Conservation (phyloP, 2,329 filamentous ascomycete genomes). For the Trichoderma koningiopsis region DNA sequence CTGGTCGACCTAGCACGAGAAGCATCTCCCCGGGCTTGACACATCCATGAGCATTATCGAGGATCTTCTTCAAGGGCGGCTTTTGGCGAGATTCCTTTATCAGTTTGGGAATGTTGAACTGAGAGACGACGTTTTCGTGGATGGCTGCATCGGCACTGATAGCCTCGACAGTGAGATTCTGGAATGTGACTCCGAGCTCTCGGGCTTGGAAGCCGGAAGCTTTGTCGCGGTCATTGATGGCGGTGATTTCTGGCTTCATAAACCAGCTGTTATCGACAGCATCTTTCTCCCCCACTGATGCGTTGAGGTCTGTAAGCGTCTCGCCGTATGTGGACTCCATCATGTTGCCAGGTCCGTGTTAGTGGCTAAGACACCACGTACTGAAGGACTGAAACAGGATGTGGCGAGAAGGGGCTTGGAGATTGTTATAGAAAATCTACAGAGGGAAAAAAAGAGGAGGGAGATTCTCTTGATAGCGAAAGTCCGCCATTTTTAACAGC, state of each 20-base stretch:
- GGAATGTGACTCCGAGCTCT: slow-evolving; percentile 65
- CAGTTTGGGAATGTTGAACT: slow-evolving; percentile 58
- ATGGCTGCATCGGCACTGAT: slow-evolving; percentile 63
- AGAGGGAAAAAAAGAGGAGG: neutral
- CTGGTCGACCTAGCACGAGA: slow-evolving; percentile 68
- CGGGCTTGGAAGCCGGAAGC: slow-evolving; percentile 51
- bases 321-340: slow-evolving; percentile 36
- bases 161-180: slow-evolving; percentile 64
- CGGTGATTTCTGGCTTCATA: slow-evolving; percentile 51
- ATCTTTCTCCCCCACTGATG: slow-evolving; percentile 22
- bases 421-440: neutral
- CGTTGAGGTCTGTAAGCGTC: slow-evolving; percentile 32
- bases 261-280: slow-evolving; percentile 44
- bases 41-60: slow-evolving; percentile 67
- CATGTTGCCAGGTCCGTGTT: slow-evolving; percentile 11
- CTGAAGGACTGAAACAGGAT: neutral
- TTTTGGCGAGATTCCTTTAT: slow-evolving; percentile 56
- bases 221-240: slow-evolving; percentile 46
- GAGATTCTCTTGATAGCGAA: neutral
- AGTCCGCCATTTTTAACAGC: neutral
- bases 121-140: slow-evolving; percentile 65
- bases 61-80: slow-evolving; percentile 63
- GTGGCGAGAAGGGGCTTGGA: neutral
- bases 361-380: slow-evolving; percentile 7
- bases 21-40: slow-evolving; percentile 75